These are phyloP conservation scores for Roridomyces roridus DNA, from an alignment of 768 basidiomycete species.

Conservation along the genomic window DNA sequence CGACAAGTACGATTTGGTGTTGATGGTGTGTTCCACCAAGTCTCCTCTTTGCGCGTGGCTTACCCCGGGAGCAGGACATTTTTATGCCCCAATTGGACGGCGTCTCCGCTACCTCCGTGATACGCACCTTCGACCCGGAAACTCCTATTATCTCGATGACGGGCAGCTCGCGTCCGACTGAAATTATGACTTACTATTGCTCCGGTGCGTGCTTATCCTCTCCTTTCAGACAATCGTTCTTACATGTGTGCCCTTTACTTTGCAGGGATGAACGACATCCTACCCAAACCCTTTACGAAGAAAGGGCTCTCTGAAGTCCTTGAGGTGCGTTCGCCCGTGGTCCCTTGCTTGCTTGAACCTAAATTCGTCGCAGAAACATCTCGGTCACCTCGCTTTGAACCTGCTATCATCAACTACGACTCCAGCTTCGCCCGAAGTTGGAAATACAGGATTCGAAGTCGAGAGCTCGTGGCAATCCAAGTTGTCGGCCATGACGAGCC, in stretches of 20 bases:
- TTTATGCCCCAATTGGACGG: constrained; percentile 92
- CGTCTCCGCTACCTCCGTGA: constrained; percentile 87
- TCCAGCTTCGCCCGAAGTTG: too few relatives aligned
- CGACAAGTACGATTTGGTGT: constrained; percentile 92
- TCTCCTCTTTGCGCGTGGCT: constrained; percentile 4
- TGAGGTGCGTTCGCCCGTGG: constrained; percentile 66
- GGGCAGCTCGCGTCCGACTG: constrained; percentile 87
- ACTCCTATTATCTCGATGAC: constrained; percentile 99
- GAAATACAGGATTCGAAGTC: too few relatives aligned
- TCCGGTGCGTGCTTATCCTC: constrained; percentile 48
- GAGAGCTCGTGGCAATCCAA: too few relatives aligned
- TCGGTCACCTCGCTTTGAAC: too few relatives aligned
- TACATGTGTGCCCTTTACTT: background rate
- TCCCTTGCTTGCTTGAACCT: background rate
- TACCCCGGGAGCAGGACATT: constrained; percentile 69
- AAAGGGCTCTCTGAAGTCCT: constrained; percentile 89
- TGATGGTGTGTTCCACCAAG: constrained; percentile 72
- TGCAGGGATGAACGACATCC: constrained; percentile 84
- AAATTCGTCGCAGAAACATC: too few relatives aligned
- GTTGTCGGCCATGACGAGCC: too few relatives aligned
- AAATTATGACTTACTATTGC: constrained; percentile 89
- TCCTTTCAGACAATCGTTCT: background rate
- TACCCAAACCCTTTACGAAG: constrained; percentile 96
- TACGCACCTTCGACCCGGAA: constrained; percentile 95
- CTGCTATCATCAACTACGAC: too few relatives aligned